phyloP scores from a whole-genome alignment of 106 monocot species.

The Allium cepa region DNA sequence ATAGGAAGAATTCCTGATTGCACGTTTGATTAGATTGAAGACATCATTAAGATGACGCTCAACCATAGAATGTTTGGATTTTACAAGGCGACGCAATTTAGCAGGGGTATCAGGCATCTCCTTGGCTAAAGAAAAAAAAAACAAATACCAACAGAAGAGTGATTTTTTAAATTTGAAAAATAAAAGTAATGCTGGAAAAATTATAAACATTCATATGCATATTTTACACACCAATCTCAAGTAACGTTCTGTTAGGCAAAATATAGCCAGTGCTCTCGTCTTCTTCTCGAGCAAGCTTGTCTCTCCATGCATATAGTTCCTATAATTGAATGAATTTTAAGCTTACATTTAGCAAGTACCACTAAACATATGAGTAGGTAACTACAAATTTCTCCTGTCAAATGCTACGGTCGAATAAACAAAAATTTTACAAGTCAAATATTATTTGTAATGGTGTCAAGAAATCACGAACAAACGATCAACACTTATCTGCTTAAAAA shows the following conservation, averaged over 20 bases:
- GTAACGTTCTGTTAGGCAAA: conserved; percentile 71
- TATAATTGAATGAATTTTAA: conserved; percentile 8
- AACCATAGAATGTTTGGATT: conserved; percentile 65
- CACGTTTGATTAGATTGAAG: conserved; percentile 32
- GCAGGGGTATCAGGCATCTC: conserved; percentile 63
- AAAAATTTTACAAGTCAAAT: too few species aligned
- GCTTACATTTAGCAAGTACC: too few species aligned
- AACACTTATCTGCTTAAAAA: too few species aligned
- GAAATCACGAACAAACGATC: too few species aligned
- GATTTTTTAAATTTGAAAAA: not conserved
- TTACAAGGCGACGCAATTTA: conserved; percentile 50
- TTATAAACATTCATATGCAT: too few species aligned
- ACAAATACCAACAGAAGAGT: conserved; percentile 1
- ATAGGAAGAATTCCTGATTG: conserved; percentile 39
- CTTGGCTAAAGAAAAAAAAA: conserved; percentile 43
- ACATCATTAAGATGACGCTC: conserved; percentile 49
- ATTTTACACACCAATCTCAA: conserved; percentile 70
- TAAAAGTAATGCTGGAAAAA: too few species aligned
- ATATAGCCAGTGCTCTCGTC: conserved; percentile 99
- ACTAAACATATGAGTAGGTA: too few species aligned
- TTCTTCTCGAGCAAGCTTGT: conserved; percentile 72
- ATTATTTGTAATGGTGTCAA: too few species aligned
- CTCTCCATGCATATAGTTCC: conserved; percentile 84
- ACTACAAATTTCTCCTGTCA: too few species aligned
- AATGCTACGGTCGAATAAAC: too few species aligned